These are phyloP conservation scores for Kuraishia molischiana DNA, from an alignment of 805 yeast genomes.

Conservation along the genomic window DNA sequence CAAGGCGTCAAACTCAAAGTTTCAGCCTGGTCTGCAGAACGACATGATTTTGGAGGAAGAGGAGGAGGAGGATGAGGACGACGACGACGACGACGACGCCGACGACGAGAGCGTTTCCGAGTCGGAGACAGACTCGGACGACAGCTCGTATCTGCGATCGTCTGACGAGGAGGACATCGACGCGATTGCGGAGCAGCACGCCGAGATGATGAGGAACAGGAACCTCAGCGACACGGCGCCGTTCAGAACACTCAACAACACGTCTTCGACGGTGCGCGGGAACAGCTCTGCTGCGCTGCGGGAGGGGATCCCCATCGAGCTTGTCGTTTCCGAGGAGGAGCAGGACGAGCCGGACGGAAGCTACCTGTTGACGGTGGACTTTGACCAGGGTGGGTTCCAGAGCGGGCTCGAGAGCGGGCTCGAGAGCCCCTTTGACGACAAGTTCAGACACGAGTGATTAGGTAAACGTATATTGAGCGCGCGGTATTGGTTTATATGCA, in stretches of 20 bases:
- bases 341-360: background rate
- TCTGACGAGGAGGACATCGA: slow-evolving; percentile 3
- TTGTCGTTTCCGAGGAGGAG: background rate
- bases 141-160: slow-evolving; percentile 1
- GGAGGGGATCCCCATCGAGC: slow-evolving; percentile 1
- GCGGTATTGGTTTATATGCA: too few relatives aligned
- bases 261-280: background rate
- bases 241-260: background rate
- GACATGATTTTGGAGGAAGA: slow-evolving; percentile 2
- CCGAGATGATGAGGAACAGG: background rate
- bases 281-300: background rate
- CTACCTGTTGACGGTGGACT: slow-evolving; percentile 1
- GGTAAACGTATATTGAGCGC: too few relatives aligned
- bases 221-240: background rate
- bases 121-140: background rate
- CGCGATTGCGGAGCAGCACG: slow-evolving; percentile 1
- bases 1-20: background rate
- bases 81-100: background rate
- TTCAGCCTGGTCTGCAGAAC: slow-evolving; percentile 4
- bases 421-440: slow-evolving; percentile 2
- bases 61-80: slow-evolving; percentile 1
- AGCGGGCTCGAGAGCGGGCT: background rate
- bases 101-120: slow-evolving; percentile 1
- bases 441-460: background rate
- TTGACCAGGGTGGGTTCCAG: background rate